Conservation (phyloP, 768 basidiomycete genomes). For the Suillus hirtellus region DNA sequence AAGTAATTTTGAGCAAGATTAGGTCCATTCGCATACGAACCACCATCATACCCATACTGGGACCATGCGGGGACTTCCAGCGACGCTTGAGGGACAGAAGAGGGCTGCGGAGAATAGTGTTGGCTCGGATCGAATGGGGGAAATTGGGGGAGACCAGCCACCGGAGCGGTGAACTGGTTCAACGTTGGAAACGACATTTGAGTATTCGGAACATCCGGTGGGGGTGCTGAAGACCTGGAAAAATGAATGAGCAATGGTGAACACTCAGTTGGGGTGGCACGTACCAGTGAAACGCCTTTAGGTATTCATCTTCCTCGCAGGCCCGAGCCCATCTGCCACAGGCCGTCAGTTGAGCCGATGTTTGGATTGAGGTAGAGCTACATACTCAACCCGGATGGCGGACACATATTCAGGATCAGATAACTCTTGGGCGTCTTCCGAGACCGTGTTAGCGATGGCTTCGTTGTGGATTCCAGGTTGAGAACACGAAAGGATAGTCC, state of each 20-base stretch:
- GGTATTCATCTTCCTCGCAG: not conserved
- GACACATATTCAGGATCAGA: not conserved
- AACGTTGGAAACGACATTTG: not conserved
- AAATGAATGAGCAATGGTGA: not conserved
- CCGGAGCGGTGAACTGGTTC: not conserved
- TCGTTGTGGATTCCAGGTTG: not conserved
- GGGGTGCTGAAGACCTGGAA: not conserved
- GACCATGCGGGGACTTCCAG: not conserved
- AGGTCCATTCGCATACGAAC: not conserved
- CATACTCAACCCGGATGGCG: not conserved
- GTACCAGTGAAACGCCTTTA: not conserved
- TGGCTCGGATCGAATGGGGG: not conserved
- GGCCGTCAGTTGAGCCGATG: not conserved
- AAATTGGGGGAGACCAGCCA: not conserved
- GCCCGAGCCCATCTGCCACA: not conserved
- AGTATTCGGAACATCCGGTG: too few relatives aligned
- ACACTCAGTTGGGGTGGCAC: not conserved
- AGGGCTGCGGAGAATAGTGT: not conserved
- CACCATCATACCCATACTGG: not conserved
- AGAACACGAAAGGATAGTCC: not conserved
- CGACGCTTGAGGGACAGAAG: not conserved
- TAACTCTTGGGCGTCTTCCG: not conserved
- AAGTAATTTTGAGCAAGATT: not conserved
- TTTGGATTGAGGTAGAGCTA: not conserved
- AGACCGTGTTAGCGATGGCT: not conserved